Evolutionary conservation across 345 rosid genomes (phyloP).

Genomic region (Carallia pectinifolia): DNA sequence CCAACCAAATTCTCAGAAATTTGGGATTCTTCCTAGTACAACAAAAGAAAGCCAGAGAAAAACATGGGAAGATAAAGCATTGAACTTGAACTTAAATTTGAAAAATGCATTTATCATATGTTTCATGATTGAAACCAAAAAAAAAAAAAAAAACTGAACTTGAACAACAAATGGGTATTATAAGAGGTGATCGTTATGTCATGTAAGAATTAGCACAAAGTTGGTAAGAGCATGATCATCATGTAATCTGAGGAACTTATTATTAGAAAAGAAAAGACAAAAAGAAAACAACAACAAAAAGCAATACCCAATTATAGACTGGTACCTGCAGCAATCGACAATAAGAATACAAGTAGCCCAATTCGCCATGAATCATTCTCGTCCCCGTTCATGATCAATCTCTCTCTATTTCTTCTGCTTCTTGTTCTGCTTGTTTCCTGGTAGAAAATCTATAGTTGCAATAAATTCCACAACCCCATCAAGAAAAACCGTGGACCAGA

Average conservation of each 20-base stretch:
- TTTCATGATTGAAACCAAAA: slow-evolving; percentile 6
- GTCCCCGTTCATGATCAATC: slow-evolving; percentile 31
- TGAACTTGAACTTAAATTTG: slow-evolving; percentile 19
- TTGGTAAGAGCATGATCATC: background rate
- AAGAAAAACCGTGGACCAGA: slow-evolving; percentile 4
- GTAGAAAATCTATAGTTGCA: background rate
- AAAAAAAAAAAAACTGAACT: background rate
- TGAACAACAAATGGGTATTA: slow-evolving; percentile 42
- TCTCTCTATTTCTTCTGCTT: background rate
- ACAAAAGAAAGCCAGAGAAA: background rate
- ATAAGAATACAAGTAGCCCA: slow-evolving; percentile 21
- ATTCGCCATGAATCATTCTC: slow-evolving; percentile 33
- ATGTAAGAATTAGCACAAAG: background rate
- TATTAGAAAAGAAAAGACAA: background rate
- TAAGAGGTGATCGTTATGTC: slow-evolving; percentile 41
- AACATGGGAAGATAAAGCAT: slow-evolving; percentile 23
- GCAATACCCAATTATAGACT: too few species aligned
- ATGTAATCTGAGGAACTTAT: slow-evolving; percentile 14
- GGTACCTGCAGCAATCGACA: slow-evolving; percentile 33
- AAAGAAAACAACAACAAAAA: background rate
- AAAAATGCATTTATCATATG: slow-evolving; percentile 11
- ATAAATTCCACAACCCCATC: slow-evolving; percentile 7
- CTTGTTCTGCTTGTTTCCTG: background rate
- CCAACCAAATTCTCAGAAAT: background rate
- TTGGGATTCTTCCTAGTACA: background rate